Base-by-base conservation (phyloP, 169 alveolate genomes). In the Plasmodium malariae region DNA sequence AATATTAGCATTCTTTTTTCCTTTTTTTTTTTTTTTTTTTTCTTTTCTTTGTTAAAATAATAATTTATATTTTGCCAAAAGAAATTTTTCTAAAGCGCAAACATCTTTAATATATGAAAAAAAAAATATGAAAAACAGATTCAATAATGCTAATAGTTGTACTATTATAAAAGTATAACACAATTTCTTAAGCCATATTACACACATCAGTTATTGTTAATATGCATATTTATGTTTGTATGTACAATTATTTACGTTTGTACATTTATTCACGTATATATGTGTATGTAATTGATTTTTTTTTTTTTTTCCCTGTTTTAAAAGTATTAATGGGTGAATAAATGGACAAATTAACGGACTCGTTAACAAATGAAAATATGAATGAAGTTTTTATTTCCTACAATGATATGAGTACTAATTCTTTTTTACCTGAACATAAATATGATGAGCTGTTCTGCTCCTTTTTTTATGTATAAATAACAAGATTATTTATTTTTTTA, bases 381-480 rank as follows among this genome's bases (percentile, higher is more conserved):
- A 40, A 37, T 34, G 85, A 80, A 17, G 83, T 80, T 80, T 80
- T 80, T 67, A 32, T 80, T 36, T 80, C 90, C 68, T 80, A 80
- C 73, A 80, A 80, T 28, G 90, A 80, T 26, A 80, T 80, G 83
- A 65, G 90, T 80, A 49, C 69, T 17, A 32, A 30, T 9, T 34
- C 26, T 17, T 80, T 43, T 21, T 34, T 14, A 28, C 32, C 24
- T 76, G 37, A 11, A 21, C 48, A 62, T 26, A 62, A 21, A 34
- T 17, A n/a, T 14, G 30, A 54, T 57, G 26, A 55, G 24, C 9
- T n/a, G 3, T 26, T 34, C 12, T 62, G 59, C 55, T 73, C 49
- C 62, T 62, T 32, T 45, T 30, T 34, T 76, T 59, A 51, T 51
- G n/a, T 17, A 7, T 37, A 55, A 55, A 55, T 54, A 55, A 55